These are phyloP conservation scores for Sparassis latifolia DNA, from an alignment of 1,284 basidiomycete species.

Conservation along the genomic window DNA sequence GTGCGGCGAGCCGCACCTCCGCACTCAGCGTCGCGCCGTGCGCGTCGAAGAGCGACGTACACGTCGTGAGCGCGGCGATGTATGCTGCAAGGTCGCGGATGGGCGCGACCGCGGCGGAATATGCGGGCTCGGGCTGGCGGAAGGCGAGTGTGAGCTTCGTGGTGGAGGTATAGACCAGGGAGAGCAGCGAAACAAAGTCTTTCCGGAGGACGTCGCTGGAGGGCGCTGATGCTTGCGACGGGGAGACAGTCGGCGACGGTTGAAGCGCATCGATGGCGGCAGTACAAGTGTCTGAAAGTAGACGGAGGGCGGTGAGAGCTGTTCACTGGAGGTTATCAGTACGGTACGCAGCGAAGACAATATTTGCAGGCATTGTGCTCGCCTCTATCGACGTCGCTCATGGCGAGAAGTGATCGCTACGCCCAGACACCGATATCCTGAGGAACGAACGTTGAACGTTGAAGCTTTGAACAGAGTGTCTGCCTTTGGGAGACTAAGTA, in stretches of 20 bases:
- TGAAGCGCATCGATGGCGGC: slow-evolving; percentile 32
- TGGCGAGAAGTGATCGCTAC: neutral
- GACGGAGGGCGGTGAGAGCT: slow-evolving; percentile 19
- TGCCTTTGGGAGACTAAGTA: no score
- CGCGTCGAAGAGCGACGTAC: slow-evolving; percentile 43
- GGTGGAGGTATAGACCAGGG: slow-evolving; percentile 50
- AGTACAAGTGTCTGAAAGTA: slow-evolving; percentile 36
- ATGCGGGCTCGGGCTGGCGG: slow-evolving; percentile 53
- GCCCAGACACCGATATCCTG: no score
- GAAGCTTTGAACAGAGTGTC: no score
- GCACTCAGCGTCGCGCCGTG: slow-evolving; percentile 51
- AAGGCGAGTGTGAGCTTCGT: slow-evolving; percentile 65
- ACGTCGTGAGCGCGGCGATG: slow-evolving; percentile 51
- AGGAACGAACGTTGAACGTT: no score
- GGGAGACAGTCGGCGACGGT: slow-evolving; percentile 7
- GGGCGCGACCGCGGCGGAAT: slow-evolving; percentile 46
- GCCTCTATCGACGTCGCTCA: slow-evolving; percentile 17
- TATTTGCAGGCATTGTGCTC: slow-evolving; percentile 3
- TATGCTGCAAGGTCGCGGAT: slow-evolving; percentile 53
- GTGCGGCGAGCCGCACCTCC: slow-evolving; percentile 38
- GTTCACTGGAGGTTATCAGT: slow-evolving; percentile 12
- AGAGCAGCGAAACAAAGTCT: slow-evolving; percentile 56
- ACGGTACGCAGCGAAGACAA: neutral
- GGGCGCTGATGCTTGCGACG: slow-evolving; percentile 15
- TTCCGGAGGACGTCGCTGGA: slow-evolving; percentile 37